Conservation (phyloP, 352 stramenopile genomes). For the Phytophthora pisi region DNA sequence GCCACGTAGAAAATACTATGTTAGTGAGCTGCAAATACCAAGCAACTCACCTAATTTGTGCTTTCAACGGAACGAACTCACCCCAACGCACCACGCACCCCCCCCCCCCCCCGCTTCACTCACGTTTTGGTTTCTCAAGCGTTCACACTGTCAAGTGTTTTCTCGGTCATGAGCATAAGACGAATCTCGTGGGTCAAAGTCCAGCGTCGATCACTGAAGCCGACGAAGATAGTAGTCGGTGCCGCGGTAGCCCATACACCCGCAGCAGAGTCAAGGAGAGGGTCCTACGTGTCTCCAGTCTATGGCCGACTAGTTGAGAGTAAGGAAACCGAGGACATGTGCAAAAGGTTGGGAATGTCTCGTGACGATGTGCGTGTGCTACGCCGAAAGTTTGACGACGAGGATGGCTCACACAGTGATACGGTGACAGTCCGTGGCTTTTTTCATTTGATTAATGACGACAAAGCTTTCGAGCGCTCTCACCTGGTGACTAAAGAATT, state of each 20-base stretch:
- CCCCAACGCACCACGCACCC: not conserved
- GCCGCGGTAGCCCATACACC: not conserved
- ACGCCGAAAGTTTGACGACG: slow-evolving; percentile 45
- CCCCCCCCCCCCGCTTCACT: not conserved
- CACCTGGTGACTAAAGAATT: slow-evolving; percentile 49
- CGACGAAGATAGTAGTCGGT: slow-evolving; percentile 28
- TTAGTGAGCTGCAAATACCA: slow-evolving; percentile 1
- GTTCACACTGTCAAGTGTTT: not conserved
- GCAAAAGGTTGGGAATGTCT: slow-evolving; percentile 41
- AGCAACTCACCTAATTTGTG: slow-evolving; percentile 8
- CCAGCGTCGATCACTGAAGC: slow-evolving; percentile 21
- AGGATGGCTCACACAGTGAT: slow-evolving; percentile 40
- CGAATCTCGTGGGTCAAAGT: slow-evolving; percentile 29
- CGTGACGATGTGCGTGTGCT: slow-evolving; percentile 39
- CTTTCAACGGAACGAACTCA: slow-evolving; percentile 2
- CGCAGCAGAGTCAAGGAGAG: not conserved
- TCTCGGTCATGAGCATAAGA: slow-evolving; percentile 16
- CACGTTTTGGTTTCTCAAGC: not conserved
- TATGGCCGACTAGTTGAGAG: slow-evolving; percentile 31
- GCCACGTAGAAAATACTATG: not conserved
- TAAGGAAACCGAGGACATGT: slow-evolving; percentile 37
- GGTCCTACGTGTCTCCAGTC: slow-evolving; percentile 18
- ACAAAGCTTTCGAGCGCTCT: slow-evolving; percentile 41
- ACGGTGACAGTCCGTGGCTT: slow-evolving; percentile 48
- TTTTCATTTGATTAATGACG: slow-evolving; percentile 62